Evolutionary conservation across 176 grass and related monocot genomes (phyloP).

Genomic region (Juncus inflexus): DNA sequence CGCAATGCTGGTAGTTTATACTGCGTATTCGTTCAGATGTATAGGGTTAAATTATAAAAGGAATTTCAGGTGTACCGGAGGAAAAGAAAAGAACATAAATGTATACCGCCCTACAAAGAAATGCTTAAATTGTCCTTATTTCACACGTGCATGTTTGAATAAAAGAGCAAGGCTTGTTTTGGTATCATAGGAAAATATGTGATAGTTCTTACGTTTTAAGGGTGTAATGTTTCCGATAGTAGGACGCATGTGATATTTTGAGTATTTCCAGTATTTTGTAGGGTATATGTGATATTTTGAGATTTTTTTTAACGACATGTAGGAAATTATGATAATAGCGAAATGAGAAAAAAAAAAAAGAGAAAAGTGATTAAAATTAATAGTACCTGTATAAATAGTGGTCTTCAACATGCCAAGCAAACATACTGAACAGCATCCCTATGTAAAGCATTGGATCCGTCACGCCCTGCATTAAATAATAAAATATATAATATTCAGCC

Average conservation of each 20-base stretch:
- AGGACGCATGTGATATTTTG: too few relatives aligned
- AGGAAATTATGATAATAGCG: background rate
- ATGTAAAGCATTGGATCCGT: constrained; percentile 99
- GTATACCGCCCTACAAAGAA: background rate
- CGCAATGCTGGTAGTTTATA: constrained; percentile 98
- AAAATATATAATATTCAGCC: constrained; percentile 22
- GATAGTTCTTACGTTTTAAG: background rate
- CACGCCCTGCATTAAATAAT: constrained; percentile 62
- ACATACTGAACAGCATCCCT: constrained; percentile 99
- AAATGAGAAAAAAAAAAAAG: constrained; percentile 6
- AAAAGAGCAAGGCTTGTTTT: background rate
- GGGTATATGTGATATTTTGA: too few relatives aligned
- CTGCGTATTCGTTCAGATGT: constrained; percentile 31
- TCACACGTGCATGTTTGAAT: background rate
- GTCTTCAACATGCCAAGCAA: constrained; percentile 99
- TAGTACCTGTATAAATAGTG: constrained; percentile 93
- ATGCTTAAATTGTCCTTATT: too few relatives aligned
- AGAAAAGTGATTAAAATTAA: background rate
- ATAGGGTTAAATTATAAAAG: too few relatives aligned
- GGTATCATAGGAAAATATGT: background rate
- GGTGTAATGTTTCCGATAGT: too few relatives aligned
- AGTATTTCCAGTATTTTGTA: too few relatives aligned
- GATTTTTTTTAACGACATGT: too few relatives aligned
- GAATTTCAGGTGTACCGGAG: background rate
- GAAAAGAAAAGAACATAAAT: constrained; percentile 1